Conservation (phyloP, 345 rosid genomes). For the Populus simonii region DNA sequence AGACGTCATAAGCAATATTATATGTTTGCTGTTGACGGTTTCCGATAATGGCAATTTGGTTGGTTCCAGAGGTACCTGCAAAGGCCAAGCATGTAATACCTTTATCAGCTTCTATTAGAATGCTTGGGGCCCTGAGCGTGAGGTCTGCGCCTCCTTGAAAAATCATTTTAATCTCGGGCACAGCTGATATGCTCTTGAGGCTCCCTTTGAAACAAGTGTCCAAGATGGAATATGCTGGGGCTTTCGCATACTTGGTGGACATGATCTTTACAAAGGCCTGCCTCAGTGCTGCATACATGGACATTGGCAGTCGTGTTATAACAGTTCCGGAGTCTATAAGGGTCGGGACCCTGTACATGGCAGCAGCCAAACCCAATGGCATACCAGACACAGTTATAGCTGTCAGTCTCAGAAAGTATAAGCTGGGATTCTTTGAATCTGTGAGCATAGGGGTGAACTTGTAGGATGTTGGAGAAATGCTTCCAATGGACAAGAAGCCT, state of each 20-base stretch:
- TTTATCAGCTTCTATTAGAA: conserved; percentile 28
- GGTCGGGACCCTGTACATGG: conserved; percentile 28
- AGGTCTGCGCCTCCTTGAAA: conserved; percentile 43
- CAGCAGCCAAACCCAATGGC: conserved; percentile 26
- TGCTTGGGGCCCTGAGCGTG: conserved; percentile 23
- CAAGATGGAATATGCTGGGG: conserved; percentile 33
- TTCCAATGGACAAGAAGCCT: conserved; percentile 40
- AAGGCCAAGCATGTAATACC: conserved; percentile 44
- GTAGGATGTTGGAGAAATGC: conserved; percentile 19
- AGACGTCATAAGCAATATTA: conserved; percentile 38
- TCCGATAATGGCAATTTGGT: conserved; percentile 34
- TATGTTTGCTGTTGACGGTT: conserved; percentile 45
- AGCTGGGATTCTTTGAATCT: conserved; percentile 16
- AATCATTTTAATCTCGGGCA: conserved; percentile 32
- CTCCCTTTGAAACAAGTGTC: conserved; percentile 46
- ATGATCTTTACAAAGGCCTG: conserved; percentile 33
- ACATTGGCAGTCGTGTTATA: conserved; percentile 41
- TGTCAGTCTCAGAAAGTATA: conserved; percentile 33
- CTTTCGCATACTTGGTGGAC: conserved; percentile 28
- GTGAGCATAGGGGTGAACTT: conserved; percentile 44
- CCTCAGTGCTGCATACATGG: conserved; percentile 29
- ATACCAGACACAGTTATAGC: conserved; percentile 28
- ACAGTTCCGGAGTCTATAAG: conserved; percentile 55
- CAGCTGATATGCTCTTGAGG: conserved; percentile 18
- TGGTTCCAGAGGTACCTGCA: conserved; percentile 7